Evolutionary conservation across 2,329 filamentous ascomycete species (phyloP), one percentile per base, ranked within the genome.

Genomic region (Fusarium hostae): DNA sequence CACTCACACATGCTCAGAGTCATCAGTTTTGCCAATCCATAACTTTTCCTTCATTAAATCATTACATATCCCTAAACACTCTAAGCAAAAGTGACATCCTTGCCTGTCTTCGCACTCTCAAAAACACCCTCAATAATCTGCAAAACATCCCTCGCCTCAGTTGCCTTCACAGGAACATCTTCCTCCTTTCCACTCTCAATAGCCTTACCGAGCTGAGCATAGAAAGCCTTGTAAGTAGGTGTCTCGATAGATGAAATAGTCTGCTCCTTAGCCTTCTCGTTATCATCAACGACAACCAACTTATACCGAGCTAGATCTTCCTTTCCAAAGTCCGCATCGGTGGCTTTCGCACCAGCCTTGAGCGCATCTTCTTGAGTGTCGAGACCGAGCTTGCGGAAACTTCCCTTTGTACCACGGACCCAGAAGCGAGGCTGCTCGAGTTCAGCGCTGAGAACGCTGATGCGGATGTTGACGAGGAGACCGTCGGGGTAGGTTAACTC

Each of bases 341-440:
- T 85, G 10, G 90, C 89, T 78, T 85, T 86, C 73, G 88, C 80
- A 12, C 92, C 92, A 4, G 82, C 84, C 79, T 88, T 88, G 58
- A 95, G 86, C 79, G 94, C 91, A 61, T 90, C 88, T 82, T 96
- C 93, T 80, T 95, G 93, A 3, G 89, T 83, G 78, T 96, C 93
- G 4, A 95, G 84, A 59, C 86, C 84, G 41, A 83, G 82, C 85
- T 95, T 95, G 83, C 88, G 91, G 81, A 91, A 95, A 77, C 88
- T 92, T 2, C 92, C 93, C 80, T 91, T 90, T 22, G 88, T 88
- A 26, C 93, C 93, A 30, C 92, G 85, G 13, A 95, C 85, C 92
- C 93, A 95, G 84, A 91, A 95, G 41, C 93, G 84, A 65, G 92
- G 84, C 83, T 95, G 93, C 68, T 88, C 84, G 28, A 84, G 84